Evolutionary conservation across 2,329 filamentous ascomycete species (phyloP), one percentile per base, ranked within the genome.

Genomic region (Botryosphaeria dothidea): DNA sequence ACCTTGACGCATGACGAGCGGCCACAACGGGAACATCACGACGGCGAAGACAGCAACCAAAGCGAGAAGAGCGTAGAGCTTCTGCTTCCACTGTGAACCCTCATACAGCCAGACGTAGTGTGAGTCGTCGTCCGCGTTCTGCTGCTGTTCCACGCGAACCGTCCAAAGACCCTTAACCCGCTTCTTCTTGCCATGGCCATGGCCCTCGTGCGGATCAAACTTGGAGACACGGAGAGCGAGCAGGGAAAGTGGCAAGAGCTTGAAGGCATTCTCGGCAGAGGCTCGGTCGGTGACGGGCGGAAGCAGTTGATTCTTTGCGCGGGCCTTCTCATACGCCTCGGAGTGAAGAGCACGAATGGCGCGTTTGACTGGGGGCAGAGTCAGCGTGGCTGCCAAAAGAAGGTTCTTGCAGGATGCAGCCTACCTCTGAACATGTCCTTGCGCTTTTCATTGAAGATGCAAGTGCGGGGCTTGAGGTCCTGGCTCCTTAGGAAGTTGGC

Each of bases 71-170:
- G 93, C 94, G 79, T 97, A 96, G 41, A 97, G 84, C 82, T 96
- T 95, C 81, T 92, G 91, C 85, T 93, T 97, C 83, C 94, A 88
- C 80, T 98, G 94, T 65, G 92, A 89, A 19, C 94, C 94, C 74
- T 99, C 95, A 78, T 93, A 98, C 63, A 99, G 83, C 93, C 94
- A 99, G 67, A 94, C 90, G 76, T 98, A 99, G 83, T 99, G 94
- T 84, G 95, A 88, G 43, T 94, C 91, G 65, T 95, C 92, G 56
- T 81, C 82, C 65, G 90, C 90, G 73, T 98, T 94, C 79, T 99
- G 95, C 79, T 99, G 94, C 72, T 94, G 93, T 80, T 97, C 93
- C 70, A 99, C 94, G 75, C 89, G 90, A 67, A 99, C 95, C 3
- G 89, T 97, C 95, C 95, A 99, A 31, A 95, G 87, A 27, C 95